Percentiles rank a stretch among this genome's conserved stretches.
Evolutionary conservation across 805 yeast genomes (phyloP).

Genomic region (Wickerhamiella cacticola): DNA sequence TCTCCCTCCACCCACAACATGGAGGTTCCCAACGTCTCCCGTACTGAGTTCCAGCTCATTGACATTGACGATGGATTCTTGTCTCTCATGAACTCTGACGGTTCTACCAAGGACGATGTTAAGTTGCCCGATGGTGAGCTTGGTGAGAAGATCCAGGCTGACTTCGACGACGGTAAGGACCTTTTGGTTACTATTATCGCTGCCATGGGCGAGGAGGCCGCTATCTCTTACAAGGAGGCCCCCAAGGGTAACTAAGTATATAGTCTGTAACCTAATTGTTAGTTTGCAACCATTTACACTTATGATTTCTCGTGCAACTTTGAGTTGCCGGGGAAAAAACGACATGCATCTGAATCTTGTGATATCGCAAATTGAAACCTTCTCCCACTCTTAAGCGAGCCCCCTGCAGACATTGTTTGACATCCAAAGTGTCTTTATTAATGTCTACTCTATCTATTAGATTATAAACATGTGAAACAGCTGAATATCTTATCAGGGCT

Average conservation of each 20-base stretch:
- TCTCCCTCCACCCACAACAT: conserved; percentile 99
- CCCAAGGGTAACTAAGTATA: conserved; percentile 40
- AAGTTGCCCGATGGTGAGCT: conserved; percentile 96
- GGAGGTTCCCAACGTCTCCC: conserved; percentile 97
- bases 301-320: background rate
- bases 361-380: background rate
- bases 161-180: conserved; percentile 97
- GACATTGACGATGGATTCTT: conserved; percentile 98
- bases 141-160: conserved; percentile 84
- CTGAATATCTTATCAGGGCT: too few species aligned
- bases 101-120: conserved; percentile 99
- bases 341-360: too few species aligned
- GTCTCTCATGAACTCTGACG: conserved; percentile 90
- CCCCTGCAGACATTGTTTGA: too few species aligned
- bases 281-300: too few species aligned
- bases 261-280: too few species aligned
- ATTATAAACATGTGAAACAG: too few species aligned
- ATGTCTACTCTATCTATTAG: too few species aligned
- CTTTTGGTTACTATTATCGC: conserved; percentile 90
- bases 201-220: conserved; percentile 99
- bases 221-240: conserved; percentile 96
- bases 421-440: too few species aligned
- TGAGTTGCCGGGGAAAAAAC: too few species aligned
- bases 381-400: background rate
- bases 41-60: conserved; percentile 90